phyloP scores from a whole-genome alignment of 2,329 filamentous ascomycete genomes.

The Fusarium piperis region DNA sequence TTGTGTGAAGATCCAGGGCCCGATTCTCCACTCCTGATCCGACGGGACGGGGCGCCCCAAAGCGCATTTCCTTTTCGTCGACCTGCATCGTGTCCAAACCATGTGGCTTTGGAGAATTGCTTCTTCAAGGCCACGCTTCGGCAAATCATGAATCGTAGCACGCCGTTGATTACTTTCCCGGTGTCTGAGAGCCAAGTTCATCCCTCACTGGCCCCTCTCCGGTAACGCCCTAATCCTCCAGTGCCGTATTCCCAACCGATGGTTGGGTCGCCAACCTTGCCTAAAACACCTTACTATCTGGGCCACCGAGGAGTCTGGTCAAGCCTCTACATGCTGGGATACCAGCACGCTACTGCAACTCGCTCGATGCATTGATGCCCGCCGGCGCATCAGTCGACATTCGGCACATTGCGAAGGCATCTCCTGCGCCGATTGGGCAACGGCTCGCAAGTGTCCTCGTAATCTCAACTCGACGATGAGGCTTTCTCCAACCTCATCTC shows the following conservation, averaged over 20 bases:
- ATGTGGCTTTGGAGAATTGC: slow-evolving; percentile 27
- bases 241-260: neutral
- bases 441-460: slow-evolving; percentile 1
- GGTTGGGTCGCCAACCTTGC: neutral
- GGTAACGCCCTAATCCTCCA: neutral
- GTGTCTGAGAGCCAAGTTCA: neutral
- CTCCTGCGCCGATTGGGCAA: slow-evolving; percentile 6
- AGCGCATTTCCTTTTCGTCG: slow-evolving; percentile 20
- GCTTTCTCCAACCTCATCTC: slow-evolving; percentile 1
- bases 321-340: slow-evolving; percentile 5
- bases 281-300: slow-evolving; percentile 1
- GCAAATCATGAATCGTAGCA: slow-evolving; percentile 26
- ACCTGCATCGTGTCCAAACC: slow-evolving; percentile 26
- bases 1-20: slow-evolving; percentile 20
- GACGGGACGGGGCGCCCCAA: slow-evolving; percentile 14
- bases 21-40: slow-evolving; percentile 20
- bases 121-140: slow-evolving; percentile 7
- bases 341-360: slow-evolving; percentile 21
- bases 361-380: slow-evolving; percentile 17
- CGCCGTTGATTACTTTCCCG: neutral
- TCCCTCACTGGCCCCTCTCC: neutral
- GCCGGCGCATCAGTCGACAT: slow-evolving; percentile 13
- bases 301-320: slow-evolving; percentile 13
- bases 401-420: neutral
- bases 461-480: slow-evolving; percentile 7